Percentiles rank a stretch among this genome's conserved stretches.
phyloP scores from a whole-genome alignment of 768 basidiomycete species.

The Leccinum arenicola region DNA sequence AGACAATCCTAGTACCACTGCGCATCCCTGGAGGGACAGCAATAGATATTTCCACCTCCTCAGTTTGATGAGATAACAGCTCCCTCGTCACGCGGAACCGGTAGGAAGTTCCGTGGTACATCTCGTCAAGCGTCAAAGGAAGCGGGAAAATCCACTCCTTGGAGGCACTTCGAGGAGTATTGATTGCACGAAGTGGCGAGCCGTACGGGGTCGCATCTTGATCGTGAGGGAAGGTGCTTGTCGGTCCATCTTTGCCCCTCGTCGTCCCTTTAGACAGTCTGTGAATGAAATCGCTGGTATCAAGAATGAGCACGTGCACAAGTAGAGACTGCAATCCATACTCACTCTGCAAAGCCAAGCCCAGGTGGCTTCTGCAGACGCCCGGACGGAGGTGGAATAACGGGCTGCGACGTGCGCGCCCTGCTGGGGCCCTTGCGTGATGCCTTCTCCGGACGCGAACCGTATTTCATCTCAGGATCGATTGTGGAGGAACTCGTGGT shows the following conservation, averaged over 20 bases:
- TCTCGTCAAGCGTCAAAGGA: constrained; percentile 57
- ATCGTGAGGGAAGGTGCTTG: constrained; percentile 5
- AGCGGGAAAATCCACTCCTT: constrained; percentile 72
- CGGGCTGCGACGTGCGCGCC: constrained; percentile 23
- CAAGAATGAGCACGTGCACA: constrained; percentile 7
- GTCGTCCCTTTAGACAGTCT: constrained; percentile 23
- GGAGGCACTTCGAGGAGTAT: constrained; percentile 37
- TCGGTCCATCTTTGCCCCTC: constrained; percentile 4
- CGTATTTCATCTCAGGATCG: constrained; percentile 3
- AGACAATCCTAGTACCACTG: constrained; percentile 56
- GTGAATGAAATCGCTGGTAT: constrained; percentile 29
- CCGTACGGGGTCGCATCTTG: constrained; percentile 26
- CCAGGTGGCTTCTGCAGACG: constrained; percentile 21
- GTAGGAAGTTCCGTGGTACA: constrained; percentile 53
- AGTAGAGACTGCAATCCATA: background rate
- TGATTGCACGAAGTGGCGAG: constrained; percentile 40
- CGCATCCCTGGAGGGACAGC: constrained; percentile 62
- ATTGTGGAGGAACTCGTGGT: constrained; percentile 1
- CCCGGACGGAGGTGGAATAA: constrained; percentile 29
- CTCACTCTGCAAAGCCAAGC: constrained; percentile 30
- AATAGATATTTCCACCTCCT: constrained; percentile 57
- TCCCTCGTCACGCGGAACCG: constrained; percentile 60
- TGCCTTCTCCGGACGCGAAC: constrained; percentile 12
- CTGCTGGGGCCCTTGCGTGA: constrained; percentile 13
- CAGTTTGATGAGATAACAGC: constrained; percentile 45